These are phyloP conservation scores for Lunasporangiospora selenospora DNA, from an alignment of 192 early-diverging fungal species.

Conservation along the genomic window DNA sequence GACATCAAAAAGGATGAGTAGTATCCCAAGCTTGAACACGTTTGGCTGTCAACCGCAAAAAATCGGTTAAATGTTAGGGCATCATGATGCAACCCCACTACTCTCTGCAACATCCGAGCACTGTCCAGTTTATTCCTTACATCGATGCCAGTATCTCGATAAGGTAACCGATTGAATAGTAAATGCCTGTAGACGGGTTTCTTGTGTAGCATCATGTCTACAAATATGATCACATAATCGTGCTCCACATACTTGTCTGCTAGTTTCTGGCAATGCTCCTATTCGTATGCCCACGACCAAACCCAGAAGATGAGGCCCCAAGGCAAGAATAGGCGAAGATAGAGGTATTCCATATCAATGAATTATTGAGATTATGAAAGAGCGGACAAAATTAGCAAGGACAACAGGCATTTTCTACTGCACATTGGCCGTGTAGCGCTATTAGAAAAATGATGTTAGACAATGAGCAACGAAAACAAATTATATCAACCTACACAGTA, in stretches of 20 bases:
- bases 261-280: conserved; percentile 77
- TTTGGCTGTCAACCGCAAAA: conserved; percentile 52
- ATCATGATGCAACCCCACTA: not conserved
- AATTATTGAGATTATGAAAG: no score
- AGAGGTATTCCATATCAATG: no score
- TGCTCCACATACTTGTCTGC: conserved; percentile 95
- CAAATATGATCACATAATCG: conserved; percentile 86
- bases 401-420: no score
- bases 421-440: no score
- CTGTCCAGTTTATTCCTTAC: conserved; percentile 19
- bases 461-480: no score
- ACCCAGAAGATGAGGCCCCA: no score
- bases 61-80: not conserved
- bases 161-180: conserved; percentile 79
- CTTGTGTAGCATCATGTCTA: conserved; percentile 92
- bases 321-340: no score
- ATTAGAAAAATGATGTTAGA: no score
- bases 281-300: no score
- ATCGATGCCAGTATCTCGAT: conserved; percentile 53
- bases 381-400: not conserved
- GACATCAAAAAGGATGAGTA: conserved; percentile 89
- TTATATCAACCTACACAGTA: conserved; percentile 72
- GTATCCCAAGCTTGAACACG: conserved; percentile 76
- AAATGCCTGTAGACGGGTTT: conserved; percentile 87
- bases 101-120: not conserved